Percentiles rank a stretch among this genome's conserved stretches.
Conservation (phyloP, 768 basidiomycete genomes). For the Floccularia luteovirens region DNA sequence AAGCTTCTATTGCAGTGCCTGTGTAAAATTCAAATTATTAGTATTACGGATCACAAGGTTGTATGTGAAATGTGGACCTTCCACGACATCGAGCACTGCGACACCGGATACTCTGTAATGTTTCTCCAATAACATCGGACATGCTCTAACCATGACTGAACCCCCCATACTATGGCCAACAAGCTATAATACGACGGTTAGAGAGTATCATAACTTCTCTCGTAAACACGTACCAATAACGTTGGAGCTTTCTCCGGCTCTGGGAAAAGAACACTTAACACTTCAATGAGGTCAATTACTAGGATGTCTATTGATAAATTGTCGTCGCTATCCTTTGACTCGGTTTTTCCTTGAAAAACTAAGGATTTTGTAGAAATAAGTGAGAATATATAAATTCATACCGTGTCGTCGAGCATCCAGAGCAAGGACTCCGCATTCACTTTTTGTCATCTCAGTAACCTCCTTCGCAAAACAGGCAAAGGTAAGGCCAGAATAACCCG, state of each 20-base stretch:
- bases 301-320: constrained; percentile 73
- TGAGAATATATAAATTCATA: constrained; percentile 22
- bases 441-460: constrained; percentile 47
- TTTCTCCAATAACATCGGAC: constrained; percentile 54
- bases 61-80: constrained; percentile 40
- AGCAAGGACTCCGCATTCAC: constrained; percentile 75
- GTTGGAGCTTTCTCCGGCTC: constrained; percentile 57
- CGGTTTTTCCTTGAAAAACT: constrained; percentile 54
- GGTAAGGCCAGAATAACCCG: constrained; percentile 83
- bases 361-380: background rate
- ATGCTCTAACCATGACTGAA: constrained; percentile 71
- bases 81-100: constrained; percentile 82
- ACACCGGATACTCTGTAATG: constrained; percentile 74
- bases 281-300: constrained; percentile 62
- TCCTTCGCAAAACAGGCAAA: constrained; percentile 91
- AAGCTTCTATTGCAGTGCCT: constrained; percentile 91
- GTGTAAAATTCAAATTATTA: background rate
- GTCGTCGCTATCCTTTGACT: constrained; percentile 29
- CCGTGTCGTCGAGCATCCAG: constrained; percentile 88
- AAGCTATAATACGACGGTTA: constrained; percentile 34
- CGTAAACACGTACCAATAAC: constrained; percentile 49
- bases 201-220: constrained; percentile 1
- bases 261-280: constrained; percentile 66
- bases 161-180: constrained; percentile 98
- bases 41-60: background rate